Evolutionary conservation across 202 grass and related monocot genomes (phyloP), one percentile per base, ranked within the genome.

Genomic region (Setaria viridis): DNA sequence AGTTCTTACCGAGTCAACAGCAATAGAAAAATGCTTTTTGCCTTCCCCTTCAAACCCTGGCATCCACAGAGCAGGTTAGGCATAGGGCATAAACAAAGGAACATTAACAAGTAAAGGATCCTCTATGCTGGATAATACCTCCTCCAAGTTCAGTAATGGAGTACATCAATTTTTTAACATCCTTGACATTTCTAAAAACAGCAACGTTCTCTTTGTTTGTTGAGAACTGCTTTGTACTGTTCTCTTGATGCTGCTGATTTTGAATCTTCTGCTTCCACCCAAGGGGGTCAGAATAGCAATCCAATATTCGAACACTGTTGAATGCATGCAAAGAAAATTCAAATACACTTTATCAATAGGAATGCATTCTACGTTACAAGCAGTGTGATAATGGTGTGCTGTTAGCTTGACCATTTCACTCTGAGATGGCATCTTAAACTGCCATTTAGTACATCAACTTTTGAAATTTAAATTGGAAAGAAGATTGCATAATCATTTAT

Each of bases 211-310:
- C 82, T 74, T 85, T 87, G 15, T 60, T 84, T 54, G 51, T 66
- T 63, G 75, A 62, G 19, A 47, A 57, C 9, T 46, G 77, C 54
- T 70, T 66, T 42, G 20, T 51, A 82, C 33, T 90, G 19, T 65
- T 21, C 48, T 62, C 67, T 43, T 78, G 62, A 4, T 81, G 62
- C 55, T 56, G 82, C 81, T 77, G 77, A 58, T 82, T 81, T 66
- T 6, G 66, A 84, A 84, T 71, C 79, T 79, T 91, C 34, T 88
- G 46, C 41, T 99, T 95, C 96, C 96, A 99, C 34, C 91, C 96
- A 69, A 95, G 82, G 12, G 96, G 93, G 76, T 99, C 93, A 20
- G 90, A 89, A 76, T 92, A 94, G 88, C 91, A 99, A 89, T 99
- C 96, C 74, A 95, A 57, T 77, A 99, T 84, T 11, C 82, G 75